Base-by-base conservation (phyloP, 2,329 filamentous ascomycete genomes). In the Penicillium olsonii region DNA sequence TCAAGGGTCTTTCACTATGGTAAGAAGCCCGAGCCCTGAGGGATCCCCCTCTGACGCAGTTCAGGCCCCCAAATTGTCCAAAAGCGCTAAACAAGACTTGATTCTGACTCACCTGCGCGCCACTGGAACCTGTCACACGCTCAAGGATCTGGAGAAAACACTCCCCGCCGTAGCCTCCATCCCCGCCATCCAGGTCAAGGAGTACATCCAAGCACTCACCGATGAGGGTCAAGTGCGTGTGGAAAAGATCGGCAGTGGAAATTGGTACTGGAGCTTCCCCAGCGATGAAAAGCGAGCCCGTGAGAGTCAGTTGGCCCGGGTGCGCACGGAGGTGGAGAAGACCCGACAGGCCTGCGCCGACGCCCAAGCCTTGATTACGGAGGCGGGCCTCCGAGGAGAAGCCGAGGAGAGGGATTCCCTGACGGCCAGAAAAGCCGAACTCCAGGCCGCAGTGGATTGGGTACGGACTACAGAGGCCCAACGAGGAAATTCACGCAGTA, bases 191-290 rank as follows among this genome's bases (percentile, higher is more conserved):
- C 82, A 84, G 63, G 82, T 85, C 38, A 86, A 85, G 67, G 85
- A 87, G 60, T 85, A 84, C 62, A 71, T 87, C 15, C 83, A 85
- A 64, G 73, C 77, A 4, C 76, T 87, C 17, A 72, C 75, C 8
- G 83, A 87, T 60, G 85, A 87, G 48, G 76, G 75, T 59, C 77
- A 79, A 59, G 79, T 87, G 53, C 78, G 78, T 15, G 80, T 85
- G 22, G 84, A 87, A 71, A 87, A 87, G 67, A 87, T 88, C 59
- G 85, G 84, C 37, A 84, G 78, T 55, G 84, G 83, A 22, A 87
- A 87, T 65, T 88, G 84, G 84, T 87, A 87, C 70, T 88, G 85
- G 85, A 80, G 77, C 55, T 87, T 87, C 64, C 74, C 70, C 15
- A 82, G 77, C 22, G 82, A 86, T 45, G 81, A 81, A 61, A 78